Evolutionary conservation across 1,139 yeast species (phyloP).

Genomic region (Protomyces arabidopsidicola): DNA sequence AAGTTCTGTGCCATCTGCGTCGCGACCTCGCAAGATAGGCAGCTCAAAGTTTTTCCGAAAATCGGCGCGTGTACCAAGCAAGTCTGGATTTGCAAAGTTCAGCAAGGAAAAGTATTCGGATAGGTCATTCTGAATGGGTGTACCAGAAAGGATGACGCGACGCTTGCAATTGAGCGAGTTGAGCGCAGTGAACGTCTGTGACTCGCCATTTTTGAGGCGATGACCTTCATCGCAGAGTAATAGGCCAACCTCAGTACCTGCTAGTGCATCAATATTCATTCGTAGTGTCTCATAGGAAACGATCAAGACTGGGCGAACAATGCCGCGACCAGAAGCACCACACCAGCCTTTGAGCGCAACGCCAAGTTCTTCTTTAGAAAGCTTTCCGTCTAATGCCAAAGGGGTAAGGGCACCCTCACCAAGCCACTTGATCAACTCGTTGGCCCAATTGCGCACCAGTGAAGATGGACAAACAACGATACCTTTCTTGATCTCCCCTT

Average conservation of each 20-base stretch:
- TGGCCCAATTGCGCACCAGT: conserved; percentile 94
- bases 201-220: conserved; percentile 88
- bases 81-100: conserved; percentile 92
- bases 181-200: conserved; percentile 83
- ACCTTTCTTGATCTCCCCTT: conserved; percentile 77
- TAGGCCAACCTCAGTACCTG: conserved; percentile 78
- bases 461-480: conserved; percentile 95
- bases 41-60: conserved; percentile 81
- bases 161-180: conserved; percentile 77
- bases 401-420: conserved; percentile 89
- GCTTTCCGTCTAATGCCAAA: conserved; percentile 85
- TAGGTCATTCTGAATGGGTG: conserved; percentile 94
- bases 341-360: conserved; percentile 81
- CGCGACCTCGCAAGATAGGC: conserved; percentile 77
- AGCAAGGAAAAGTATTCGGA: conserved; percentile 89
- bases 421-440: conserved; percentile 90
- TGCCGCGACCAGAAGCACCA: conserved; percentile 68
- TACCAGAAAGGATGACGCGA: conserved; percentile 89
- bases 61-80: conserved; percentile 76
- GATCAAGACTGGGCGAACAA: conserved; percentile 88
- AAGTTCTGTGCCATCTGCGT: conserved; percentile 79
- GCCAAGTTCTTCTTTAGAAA: conserved; percentile 62
- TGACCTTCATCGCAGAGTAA: conserved; percentile 96
- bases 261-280: conserved; percentile 72
- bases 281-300: conserved; percentile 94